Evolutionary conservation across 2,329 filamentous ascomycete species (phyloP), one percentile per base, ranked within the genome.

Genomic region (Cytospora chrysosperma): DNA sequence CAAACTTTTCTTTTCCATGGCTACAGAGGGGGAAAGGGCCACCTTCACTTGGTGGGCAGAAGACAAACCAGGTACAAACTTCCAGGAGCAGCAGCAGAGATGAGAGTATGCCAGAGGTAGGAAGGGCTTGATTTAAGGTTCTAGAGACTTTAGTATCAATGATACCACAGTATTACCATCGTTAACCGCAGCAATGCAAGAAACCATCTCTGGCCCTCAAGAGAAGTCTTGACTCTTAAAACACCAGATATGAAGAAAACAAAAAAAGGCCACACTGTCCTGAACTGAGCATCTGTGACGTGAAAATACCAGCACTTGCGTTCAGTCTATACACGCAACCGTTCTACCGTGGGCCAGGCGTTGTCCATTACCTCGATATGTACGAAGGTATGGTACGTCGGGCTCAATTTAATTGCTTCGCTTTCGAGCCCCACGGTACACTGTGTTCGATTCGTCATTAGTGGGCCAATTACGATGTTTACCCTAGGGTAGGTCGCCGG

Each of bases 391-490:
- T n/a, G n/a, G n/a, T n/a, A n/a, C n/a, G n/a, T n/a, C n/a, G n/a
- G n/a, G n/a, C n/a, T n/a, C n/a, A n/a, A n/a, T 43, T 21, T 4
- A 10, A 43, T 43, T 6, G 19, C 19, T 43, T 43, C 40, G 21
- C 19, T 10, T n/a, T 3, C 3, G 2, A n/a, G 40, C 19, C 40
- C 40, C 40, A 43, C 19, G 17, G 17, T 8, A 9, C 15, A 21
- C 47, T 30, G 32, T 26, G 37, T 24, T 59, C 63, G 63, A 47
- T n/a, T 59, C 63, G 63, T 62, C 63, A 65, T 65, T n/a, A 26
- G 59, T 54, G 56, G 63, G 52, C 57, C 47, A 27, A 32, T 63
- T 56, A 65, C 63, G 61, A 61, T 63, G 52, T 63, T n/a, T n/a
- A n/a, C n/a, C n/a, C n/a, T n/a, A n/a, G n/a, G n/a, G 60, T 51